Base-by-base conservation (phyloP, 148 eudicot genomes). In the Rhododendron henanense region DNA sequence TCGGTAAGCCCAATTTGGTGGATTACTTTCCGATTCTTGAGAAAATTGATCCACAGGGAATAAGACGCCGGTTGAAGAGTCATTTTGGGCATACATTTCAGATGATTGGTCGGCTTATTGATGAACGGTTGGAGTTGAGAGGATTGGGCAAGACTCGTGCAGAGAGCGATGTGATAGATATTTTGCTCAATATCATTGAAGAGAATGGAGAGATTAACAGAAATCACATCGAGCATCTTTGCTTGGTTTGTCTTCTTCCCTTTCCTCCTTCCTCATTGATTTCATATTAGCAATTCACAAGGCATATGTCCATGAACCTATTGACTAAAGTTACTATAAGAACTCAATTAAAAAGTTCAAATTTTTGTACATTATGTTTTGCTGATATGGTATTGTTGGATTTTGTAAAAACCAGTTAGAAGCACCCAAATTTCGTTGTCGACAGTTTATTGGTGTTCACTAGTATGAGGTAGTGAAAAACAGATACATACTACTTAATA, bases 141-240 rank as follows among this genome's bases (percentile, higher is more conserved):
- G 44, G 75, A 59, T 35, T 39, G n/a, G 23, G 81, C 3, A 86
- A 61, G 25, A 10, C 6, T 41, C 4, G 9, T 2, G 47, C 4
- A 9, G 80, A 69, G 21, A 47, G 50, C 25, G 89, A 63, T 63
- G 28, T 63, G 31, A 63, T 63, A 8, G 71, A 63, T 63, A 63
- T 63, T 23, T 7, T 63, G 85, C 78, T 87, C 9, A 85, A 61
- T 67, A 74, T 75, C 6, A 63, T 7, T 2, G 84, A 85, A 80
- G 48, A 71, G 31, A 84, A 37, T 16, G 50, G 75, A 39, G 76
- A 75, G 82, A 73, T 86, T 5, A 81, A 75, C 11, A 41, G 65
- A 61, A 82, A 6, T 33, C 88, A 86, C 7, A 86, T 86, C 2
- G 85, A 82, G 65, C 88, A 48, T 10, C 2, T 86, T 48, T 86